Evolutionary conservation across 495 filamentous ascomycete genomes (phyloP), one percentile per base, ranked within the genome.

Genomic region (Podospora fimiseda): DNA sequence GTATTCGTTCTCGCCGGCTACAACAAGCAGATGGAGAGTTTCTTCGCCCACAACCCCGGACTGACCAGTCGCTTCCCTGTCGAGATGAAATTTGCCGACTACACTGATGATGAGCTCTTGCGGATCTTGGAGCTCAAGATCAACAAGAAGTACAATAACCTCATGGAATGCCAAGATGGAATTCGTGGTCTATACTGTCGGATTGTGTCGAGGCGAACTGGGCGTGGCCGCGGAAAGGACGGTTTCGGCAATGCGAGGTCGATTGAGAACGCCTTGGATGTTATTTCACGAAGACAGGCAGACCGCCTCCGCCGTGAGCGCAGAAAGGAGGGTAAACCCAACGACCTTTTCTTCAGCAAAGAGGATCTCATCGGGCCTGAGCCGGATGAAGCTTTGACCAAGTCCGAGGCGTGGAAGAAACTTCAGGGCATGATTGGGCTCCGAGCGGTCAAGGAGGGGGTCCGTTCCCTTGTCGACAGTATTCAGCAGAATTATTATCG

Each of bases 1-100:
- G 83, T 87, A 0, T 84, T 94, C 51, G 77, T 94, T 13, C 72
- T 91, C 3, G 87, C 88, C 0, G 88, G 89, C 1, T 92, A 92
- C 67, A 78, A 78, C 48, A 82, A 82, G 50, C 71, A 85, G 50
- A 94, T 94, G 88, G 87, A 92, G 62, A 74, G 72, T 9, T 89
- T 94, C 67, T 89, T 88, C 48, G 78, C 75, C 0, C 86, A 91
- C 55, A 92, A 91, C 51, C 85, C 83, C 1, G 87, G 89, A 1
- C 65, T 93, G 8, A 70, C 79, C 0, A 89, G 86, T 56, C 82
- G 88, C 0, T 79, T 93, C 51, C 89, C 88, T 0, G 68, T 82
- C 37, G 63, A 73, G 15, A 59, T 92, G 19, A 70, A 77, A 19
- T 92, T 92, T 55, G 62, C 77, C 0, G 89, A 92, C 40, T 91